Conservation (phyloP, 495 filamentous ascomycete species). For the Xylaria scruposa region DNA sequence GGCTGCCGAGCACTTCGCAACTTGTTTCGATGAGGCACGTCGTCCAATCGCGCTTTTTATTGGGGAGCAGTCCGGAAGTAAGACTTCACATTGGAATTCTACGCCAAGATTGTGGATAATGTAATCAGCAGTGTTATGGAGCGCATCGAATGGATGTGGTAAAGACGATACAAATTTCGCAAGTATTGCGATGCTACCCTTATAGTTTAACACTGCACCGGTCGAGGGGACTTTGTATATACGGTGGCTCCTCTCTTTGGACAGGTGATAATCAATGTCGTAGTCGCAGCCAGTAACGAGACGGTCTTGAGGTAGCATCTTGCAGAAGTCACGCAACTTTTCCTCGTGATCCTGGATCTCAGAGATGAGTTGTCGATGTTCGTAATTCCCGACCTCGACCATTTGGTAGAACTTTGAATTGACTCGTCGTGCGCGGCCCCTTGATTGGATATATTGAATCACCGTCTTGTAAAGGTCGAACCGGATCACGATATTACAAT, state of each 20-base stretch:
- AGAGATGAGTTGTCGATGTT: conserved; percentile 60
- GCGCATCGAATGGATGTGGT: conserved; percentile 65
- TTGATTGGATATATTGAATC: conserved; percentile 95
- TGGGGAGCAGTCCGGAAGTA: conserved; percentile 79
- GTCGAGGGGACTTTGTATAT: conserved; percentile 69
- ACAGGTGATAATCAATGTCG: conserved; percentile 61
- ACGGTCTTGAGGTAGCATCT: conserved; percentile 76
- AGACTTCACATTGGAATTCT: conserved; percentile 78
- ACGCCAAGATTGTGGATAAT: conserved; percentile 61
- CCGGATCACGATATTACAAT: conserved; percentile 88
- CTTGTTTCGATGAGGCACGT: conserved; percentile 66
- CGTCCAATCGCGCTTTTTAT: conserved; percentile 69
- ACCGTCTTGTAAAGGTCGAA: conserved; percentile 92
- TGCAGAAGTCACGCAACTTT: conserved; percentile 76
- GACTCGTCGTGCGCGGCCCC: conserved; percentile 81
- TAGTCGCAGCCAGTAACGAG: conserved; percentile 67
- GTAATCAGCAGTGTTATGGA: conserved; percentile 64
- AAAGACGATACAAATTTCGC: conserved; percentile 61
- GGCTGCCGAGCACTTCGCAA: conserved; percentile 89
- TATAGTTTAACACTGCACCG: conserved; percentile 82
- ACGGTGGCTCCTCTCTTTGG: conserved; percentile 61
- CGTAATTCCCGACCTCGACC: conserved; percentile 70
- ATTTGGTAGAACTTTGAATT: conserved; percentile 86
- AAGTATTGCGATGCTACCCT: conserved; percentile 70
- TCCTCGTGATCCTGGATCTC: conserved; percentile 62